phyloP scores from a whole-genome alignment of 192 early-diverging fungal species.

The Dissophora ornata region DNA sequence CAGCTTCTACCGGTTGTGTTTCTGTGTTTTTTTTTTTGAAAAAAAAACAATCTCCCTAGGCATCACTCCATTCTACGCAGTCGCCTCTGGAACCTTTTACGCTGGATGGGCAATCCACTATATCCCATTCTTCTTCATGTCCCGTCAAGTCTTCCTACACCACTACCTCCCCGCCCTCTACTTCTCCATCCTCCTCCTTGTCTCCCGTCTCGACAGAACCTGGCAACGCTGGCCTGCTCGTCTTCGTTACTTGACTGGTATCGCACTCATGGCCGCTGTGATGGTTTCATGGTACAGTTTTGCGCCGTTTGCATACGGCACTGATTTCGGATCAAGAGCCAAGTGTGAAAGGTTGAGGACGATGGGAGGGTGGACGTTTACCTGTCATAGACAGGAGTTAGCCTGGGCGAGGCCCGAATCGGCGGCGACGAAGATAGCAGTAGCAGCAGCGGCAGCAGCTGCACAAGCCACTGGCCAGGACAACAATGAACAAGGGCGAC shows the following conservation, averaged over 20 bases:
- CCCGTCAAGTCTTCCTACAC: constrained; percentile 88
- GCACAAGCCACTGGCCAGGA: not conserved
- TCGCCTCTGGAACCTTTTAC: constrained; percentile 72
- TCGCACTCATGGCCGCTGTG: constrained; percentile 63
- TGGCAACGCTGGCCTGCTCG: constrained; percentile 57
- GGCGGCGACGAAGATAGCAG: not conserved
- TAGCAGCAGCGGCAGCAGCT: not conserved
- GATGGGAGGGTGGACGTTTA: constrained; percentile 86
- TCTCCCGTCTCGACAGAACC: constrained; percentile 75
- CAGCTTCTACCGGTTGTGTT: too few relatives aligned
- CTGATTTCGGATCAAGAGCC: constrained; percentile 70
- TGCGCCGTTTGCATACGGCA: constrained; percentile 87
- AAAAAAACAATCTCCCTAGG: too few relatives aligned
- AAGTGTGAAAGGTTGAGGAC: constrained; percentile 81
- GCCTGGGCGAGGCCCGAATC: constrained; percentile 20
- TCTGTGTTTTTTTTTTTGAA: too few relatives aligned
- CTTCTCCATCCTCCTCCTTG: constrained; percentile 82
- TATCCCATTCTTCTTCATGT: constrained; percentile 93
- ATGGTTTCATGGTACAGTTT: constrained; percentile 75
- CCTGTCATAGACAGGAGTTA: constrained; percentile 62
- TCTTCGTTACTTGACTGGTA: constrained; percentile 59
- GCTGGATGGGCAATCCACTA: constrained; percentile 88
- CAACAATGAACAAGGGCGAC: not conserved
- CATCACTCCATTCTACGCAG: constrained; percentile 62
- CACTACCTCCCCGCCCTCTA: constrained; percentile 95